Evolutionary conservation across 148 eudicot species (phyloP), one percentile per base, ranked within the genome.

Genomic region (Gaultheria prostrata): DNA sequence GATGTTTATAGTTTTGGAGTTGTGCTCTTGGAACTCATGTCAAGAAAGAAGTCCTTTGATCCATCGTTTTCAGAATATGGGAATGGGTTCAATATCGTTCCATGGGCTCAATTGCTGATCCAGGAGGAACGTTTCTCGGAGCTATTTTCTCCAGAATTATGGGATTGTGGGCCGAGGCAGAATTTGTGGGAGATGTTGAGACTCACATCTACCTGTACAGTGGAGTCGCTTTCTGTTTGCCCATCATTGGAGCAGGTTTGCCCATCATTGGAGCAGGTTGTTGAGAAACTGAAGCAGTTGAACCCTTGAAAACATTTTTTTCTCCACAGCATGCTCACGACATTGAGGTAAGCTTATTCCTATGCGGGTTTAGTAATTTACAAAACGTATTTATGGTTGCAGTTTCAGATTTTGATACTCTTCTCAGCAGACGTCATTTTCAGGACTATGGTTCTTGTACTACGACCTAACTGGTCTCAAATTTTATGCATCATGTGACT

Each of bases 1-100:
- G 91, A 89, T 86, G 94, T 92, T 75, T 92, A 90, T 81, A 92
- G 94, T 80, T 92, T 88, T 63, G 94, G 94, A 50, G 90, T 92
- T 61, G 93, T 92, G 79, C 89, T 92, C 57, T 77, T 92, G 76
- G 92, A 92, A 79, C 80, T 92, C 72, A 85, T 92, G 85, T 92
- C 94, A 18, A 90, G 89, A 43, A 90, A 92, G 80, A 90, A 92
- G 70, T 88, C 92, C n/a, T 85, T 90, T 50, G 93, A 92, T 88
- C 94, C 94, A 49, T 92, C 93, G 33, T 92, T 92, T 77, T 89
- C 91, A 14, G 87, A 87, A 17, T 92, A 86, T 77, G 89, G 91
- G 30, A 86, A 92, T 88, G 94, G 93, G 45, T 92, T 92, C 78
- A 90, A 90, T 80, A 90, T 90, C 78, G 93, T 92, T 74, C 83